These are phyloP conservation scores for Rhinocladiella mackenziei DNA, from an alignment of 2,329 filamentous ascomycete genomes.

Conservation along the genomic window DNA sequence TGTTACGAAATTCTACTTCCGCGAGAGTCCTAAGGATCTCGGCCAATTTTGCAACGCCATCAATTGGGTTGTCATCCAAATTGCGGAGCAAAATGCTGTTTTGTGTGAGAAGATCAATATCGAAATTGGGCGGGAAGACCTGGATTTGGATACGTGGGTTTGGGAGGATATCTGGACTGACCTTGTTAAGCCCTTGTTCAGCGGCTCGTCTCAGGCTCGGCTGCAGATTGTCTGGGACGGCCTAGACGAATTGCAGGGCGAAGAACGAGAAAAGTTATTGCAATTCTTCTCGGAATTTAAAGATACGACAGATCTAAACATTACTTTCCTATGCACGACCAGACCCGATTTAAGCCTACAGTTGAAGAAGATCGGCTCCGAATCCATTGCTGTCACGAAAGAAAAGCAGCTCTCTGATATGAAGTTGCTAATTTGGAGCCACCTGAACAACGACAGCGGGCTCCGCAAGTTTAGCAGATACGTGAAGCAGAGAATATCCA, in stretches of 20 bases:
- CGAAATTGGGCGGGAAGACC: slow-evolving; percentile 5
- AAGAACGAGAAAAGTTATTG: background rate
- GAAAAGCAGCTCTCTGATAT: slow-evolving; percentile 7
- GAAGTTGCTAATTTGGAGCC: slow-evolving; percentile 4
- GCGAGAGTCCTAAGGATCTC: slow-evolving; percentile 8
- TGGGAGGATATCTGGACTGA: slow-evolving; percentile 5
- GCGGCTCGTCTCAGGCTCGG: background rate
- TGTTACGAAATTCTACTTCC: slow-evolving; percentile 6
- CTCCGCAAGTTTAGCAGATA: slow-evolving; percentile 8
- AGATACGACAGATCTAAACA: background rate
- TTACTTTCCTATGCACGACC: slow-evolving; percentile 6
- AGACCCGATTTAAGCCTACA: background rate
- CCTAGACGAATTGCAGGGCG: slow-evolving; percentile 1
- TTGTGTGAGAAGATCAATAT: slow-evolving; percentile 8
- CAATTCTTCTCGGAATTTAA: slow-evolving; percentile 1
- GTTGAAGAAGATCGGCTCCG: slow-evolving; percentile 1
- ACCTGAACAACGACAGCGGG: slow-evolving; percentile 10
- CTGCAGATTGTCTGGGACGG: slow-evolving; percentile 4
- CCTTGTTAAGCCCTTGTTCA: slow-evolving; percentile 7
- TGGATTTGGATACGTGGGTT: slow-evolving; percentile 2
- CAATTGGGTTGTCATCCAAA: slow-evolving; percentile 4
- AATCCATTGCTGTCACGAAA: slow-evolving; percentile 4
- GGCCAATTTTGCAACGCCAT: slow-evolving; percentile 5
- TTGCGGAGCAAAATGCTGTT: slow-evolving; percentile 3
- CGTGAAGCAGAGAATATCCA: slow-evolving; percentile 8